Evolutionary conservation across 805 yeast genomes (phyloP).

Genomic region (Saturnispora saitoi): DNA sequence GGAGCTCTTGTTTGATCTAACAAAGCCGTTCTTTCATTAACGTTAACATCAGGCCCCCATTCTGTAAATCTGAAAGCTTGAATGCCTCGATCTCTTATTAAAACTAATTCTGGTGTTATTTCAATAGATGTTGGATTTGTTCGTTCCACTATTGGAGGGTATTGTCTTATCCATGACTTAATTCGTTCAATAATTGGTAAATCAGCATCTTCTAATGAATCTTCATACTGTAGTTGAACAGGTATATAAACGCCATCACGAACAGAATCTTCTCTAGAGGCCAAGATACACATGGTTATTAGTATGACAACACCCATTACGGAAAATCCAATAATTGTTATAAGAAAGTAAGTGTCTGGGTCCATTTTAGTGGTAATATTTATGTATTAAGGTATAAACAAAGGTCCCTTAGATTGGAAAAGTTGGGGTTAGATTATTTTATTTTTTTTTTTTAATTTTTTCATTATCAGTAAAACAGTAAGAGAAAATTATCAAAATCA

Average conservation of each 20-base stretch:
- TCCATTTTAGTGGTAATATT: background rate
- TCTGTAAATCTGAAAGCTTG: slow-evolving; percentile 26
- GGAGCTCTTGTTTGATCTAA: slow-evolving; percentile 15
- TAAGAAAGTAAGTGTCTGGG: background rate
- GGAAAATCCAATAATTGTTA: background rate
- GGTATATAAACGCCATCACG: background rate
- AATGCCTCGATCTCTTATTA: slow-evolving; percentile 31
- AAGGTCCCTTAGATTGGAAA: background rate
- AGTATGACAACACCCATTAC: background rate
- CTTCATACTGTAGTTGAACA: background rate
- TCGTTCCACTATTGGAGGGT: background rate
- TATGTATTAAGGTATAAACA: background rate
- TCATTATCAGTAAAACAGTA: background rate
- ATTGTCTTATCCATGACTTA: background rate
- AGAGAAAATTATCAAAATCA: background rate
- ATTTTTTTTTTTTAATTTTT: too few relatives aligned
- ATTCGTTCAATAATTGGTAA: background rate
- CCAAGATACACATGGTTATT: background rate
- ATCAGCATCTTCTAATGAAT: background rate
- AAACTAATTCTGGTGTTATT: slow-evolving; percentile 23
- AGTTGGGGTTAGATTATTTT: too few relatives aligned
- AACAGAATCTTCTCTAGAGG: background rate
- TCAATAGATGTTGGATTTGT: slow-evolving; percentile 13
- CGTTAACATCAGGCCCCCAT: slow-evolving; percentile 26
- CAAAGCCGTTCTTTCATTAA: slow-evolving; percentile 8